phyloP scores from a whole-genome alignment of 176 grass and related monocot species.

The Leersia perrieri region DNA sequence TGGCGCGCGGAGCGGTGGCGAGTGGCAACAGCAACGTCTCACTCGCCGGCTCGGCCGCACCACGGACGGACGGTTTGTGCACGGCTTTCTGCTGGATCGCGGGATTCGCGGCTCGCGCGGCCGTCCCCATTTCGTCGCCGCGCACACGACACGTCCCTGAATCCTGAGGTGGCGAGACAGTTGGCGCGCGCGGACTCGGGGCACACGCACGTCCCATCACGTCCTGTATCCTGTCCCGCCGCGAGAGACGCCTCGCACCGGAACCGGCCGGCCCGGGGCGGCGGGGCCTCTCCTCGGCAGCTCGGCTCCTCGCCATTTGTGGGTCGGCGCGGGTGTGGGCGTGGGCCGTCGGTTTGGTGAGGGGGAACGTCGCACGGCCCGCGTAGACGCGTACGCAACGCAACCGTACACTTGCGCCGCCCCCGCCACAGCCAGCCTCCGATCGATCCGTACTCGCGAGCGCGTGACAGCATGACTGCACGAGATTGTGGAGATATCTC shows the following conservation, averaged over 20 bases:
- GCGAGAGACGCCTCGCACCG: conserved; percentile 19
- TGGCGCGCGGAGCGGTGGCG: background rate
- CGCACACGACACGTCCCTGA: no score
- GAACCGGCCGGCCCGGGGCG: conserved; percentile 18
- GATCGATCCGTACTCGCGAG: background rate
- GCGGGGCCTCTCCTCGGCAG: no score
- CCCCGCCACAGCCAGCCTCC: background rate
- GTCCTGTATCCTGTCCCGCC: background rate
- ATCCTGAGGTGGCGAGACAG: background rate
- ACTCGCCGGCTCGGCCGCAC: background rate
- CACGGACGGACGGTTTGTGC: background rate
- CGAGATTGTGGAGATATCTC: background rate
- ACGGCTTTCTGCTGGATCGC: no score
- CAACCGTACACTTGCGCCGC: background rate
- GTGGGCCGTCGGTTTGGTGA: conserved; percentile 13
- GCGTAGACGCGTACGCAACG: no score
- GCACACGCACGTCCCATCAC: background rate
- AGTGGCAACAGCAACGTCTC: background rate
- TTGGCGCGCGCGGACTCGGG: background rate
- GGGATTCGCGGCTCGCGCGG: no score
- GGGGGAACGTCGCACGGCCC: background rate
- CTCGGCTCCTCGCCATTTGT: background rate
- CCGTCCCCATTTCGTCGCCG: no score
- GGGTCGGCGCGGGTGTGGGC: background rate
- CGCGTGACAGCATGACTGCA: background rate